A percentile compares a stretch with the other conserved stretches of the same genome.
Conservation (phyloP, 306 rosid species). For the Glycine tomentella region DNA sequence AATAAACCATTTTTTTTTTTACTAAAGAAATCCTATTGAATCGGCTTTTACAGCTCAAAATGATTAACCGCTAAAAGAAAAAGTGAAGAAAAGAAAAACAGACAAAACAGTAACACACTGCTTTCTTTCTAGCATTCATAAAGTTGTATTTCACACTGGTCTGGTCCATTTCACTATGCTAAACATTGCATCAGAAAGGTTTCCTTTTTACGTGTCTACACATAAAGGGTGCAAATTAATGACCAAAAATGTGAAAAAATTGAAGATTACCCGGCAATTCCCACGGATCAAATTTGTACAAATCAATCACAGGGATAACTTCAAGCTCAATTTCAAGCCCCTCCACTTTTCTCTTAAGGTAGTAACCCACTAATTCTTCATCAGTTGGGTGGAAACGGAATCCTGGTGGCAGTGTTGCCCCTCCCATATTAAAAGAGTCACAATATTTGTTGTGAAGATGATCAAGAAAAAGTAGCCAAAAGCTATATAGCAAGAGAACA, state of each 20-base stretch:
- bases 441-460: neutral
- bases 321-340: slow-evolving; percentile 90
- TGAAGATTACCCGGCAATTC: slow-evolving; percentile 82
- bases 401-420: slow-evolving; percentile 77
- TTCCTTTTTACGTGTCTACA: neutral
- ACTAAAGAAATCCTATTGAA: slow-evolving; percentile 43
- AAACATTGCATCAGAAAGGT: slow-evolving; percentile 4
- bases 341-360: slow-evolving; percentile 83
- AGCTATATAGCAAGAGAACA: slow-evolving; percentile 28
- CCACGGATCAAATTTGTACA: slow-evolving; percentile 95
- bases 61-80: slow-evolving; percentile 42
- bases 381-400: slow-evolving; percentile 94
- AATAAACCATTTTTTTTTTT: slow-evolving; percentile 14
- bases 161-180: neutral
- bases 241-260: slow-evolving; percentile 15
- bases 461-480: slow-evolving; percentile 25
- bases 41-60: slow-evolving; percentile 33
- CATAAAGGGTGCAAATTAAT: neutral
- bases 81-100: slow-evolving; percentile 38
- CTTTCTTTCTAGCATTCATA: slow-evolving; percentile 28
- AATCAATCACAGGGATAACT: slow-evolving; percentile 83
- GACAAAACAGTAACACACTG: slow-evolving; percentile 9
- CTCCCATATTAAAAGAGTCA: slow-evolving; percentile 42
- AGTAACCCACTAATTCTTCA: slow-evolving; percentile 85
- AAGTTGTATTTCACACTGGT: slow-evolving; percentile 35